Evolutionary conservation across 202 grass and related monocot species (phyloP), one percentile per base, ranked within the genome.

Genomic region (Setaria viridis): DNA sequence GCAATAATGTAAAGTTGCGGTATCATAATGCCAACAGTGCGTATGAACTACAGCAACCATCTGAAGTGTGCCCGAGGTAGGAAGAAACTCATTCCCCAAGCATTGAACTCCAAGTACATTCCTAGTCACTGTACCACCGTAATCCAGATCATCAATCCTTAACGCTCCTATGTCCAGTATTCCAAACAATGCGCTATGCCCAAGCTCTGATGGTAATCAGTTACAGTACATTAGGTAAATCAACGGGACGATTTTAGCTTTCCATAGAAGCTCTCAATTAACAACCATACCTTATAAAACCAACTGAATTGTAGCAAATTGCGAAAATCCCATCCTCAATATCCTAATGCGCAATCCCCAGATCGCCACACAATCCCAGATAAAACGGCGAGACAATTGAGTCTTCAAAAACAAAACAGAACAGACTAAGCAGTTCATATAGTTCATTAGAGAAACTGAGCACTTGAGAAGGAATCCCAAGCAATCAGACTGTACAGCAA

Each of bases 331-430:
- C 89, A 91, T 88, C 93, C 91, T 91, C 87, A 93, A 90, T 88
- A 95, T 97, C 92, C 92, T 94, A 97, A 88, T 87, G 89, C 25
- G 80, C 85, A 98, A 95, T 95, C 87, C 95, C 89, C 70, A 95
- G 91, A 85, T 89, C 84, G 45, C 80, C 83, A 57, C 91, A 91
- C 67, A 98, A 91, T 91, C 87, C 84, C 87, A 89, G 82, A 89
- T 93, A 82, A 91, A 94, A 91, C 75, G 90, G 90, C 88, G 70
- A 91, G 85, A 91, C 66, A 89, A 90, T 85, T 34, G 62, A 85
- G 76, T 93, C 85, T 94, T 91, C 86, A 91, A 87, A 87, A 82
- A 86, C 80, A 89, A 82, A 87, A 82, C 70, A 80, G 41, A 84
- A 33, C 72, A 85, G 21, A 79, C 79, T 79, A 85, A 81, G 79